These are phyloP conservation scores for Flueggea neowawraea DNA, from an alignment of 441 rosid genomes.

Conservation along the genomic window DNA sequence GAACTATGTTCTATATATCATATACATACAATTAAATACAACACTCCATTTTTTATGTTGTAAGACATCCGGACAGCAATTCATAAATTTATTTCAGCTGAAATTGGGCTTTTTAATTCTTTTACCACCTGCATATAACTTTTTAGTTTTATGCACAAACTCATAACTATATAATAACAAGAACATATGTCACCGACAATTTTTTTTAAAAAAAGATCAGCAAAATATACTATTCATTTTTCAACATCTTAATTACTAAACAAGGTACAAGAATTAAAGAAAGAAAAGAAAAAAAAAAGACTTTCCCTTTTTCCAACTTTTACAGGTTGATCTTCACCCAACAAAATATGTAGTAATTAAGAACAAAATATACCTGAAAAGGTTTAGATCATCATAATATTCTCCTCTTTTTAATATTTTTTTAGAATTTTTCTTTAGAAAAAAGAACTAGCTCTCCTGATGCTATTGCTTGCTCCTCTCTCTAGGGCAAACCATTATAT, in stretches of 20 bases:
- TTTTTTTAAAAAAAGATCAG: no score
- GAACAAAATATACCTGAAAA: slow-evolving; percentile 28
- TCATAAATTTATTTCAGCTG: neutral
- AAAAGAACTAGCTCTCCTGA: no score
- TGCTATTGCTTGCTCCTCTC: no score
- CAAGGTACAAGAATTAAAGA: slow-evolving; percentile 4
- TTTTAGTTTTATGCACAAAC: no score
- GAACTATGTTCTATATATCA: no score
- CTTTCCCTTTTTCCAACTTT: slow-evolving; percentile 13
- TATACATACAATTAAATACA: no score
- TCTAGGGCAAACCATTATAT: slow-evolving; percentile 64
- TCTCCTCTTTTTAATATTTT: slow-evolving; percentile 8
- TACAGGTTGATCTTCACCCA: slow-evolving; percentile 30
- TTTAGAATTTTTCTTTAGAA: neutral
- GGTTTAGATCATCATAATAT: slow-evolving; percentile 11
- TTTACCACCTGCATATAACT: no score
- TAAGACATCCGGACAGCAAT: neutral
- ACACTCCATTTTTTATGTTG: no score
- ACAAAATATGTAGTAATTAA: slow-evolving; percentile 13
- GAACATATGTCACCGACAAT: no score
- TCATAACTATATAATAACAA: no score
- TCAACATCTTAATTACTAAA: slow-evolving; percentile 19
- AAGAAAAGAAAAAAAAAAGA: slow-evolving; percentile 1
- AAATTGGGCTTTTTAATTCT: no score
- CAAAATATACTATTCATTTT: slow-evolving; percentile 9